Evolutionary conservation across 164 flowering plant genomes (phyloP).

Genomic region (Paratinospora sagittata): DNA sequence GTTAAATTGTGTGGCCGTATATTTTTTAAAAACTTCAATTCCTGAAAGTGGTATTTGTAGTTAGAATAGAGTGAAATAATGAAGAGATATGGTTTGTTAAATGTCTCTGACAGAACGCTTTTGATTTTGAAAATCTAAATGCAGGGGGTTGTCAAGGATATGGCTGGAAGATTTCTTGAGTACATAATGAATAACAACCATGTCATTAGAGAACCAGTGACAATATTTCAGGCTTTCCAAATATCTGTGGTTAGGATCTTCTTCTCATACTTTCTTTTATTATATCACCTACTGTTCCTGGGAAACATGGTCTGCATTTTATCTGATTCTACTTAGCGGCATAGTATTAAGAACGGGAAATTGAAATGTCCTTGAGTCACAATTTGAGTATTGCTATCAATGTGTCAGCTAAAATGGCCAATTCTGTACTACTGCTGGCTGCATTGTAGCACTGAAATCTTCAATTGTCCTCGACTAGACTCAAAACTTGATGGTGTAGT

Average conservation of each 20-base stretch:
- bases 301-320: not conserved
- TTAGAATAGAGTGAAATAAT: not conserved
- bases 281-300: not conserved
- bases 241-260: slow-evolving; percentile 66
- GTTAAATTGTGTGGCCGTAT: not conserved
- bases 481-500: not conserved
- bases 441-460: not conserved
- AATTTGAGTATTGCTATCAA: not conserved
- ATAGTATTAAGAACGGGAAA: no score
- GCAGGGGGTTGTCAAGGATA: slow-evolving; percentile 56
- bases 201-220: slow-evolving; percentile 43
- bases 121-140: slow-evolving; percentile 15
- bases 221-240: slow-evolving; percentile 70
- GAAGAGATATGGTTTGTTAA: not conserved
- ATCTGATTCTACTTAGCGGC: not conserved
- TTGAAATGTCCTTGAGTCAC: not conserved
- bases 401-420: not conserved
- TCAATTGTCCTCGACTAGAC: not conserved
- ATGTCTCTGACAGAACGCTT: slow-evolving; percentile 5
- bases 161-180: slow-evolving; percentile 52
- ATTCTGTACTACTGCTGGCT: not conserved
- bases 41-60: not conserved
- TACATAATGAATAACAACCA: slow-evolving; percentile 55
- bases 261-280: not conserved
- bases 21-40: not conserved